Conservation (phyloP, 768 basidiomycete species). For the Clavulina sp. region DNA sequence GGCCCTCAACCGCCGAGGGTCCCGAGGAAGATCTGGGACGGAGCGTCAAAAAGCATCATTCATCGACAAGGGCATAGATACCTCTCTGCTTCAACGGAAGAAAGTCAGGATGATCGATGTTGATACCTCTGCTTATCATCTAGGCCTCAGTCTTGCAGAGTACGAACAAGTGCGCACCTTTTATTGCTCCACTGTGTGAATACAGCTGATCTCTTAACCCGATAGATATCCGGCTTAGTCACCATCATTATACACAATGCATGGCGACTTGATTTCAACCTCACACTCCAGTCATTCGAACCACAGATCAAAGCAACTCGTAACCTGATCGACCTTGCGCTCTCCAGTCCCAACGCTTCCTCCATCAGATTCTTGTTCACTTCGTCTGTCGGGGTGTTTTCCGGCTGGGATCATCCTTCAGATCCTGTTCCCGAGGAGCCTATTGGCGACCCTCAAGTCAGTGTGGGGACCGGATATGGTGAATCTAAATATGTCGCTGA, state of each 20-base stretch:
- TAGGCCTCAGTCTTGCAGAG: neutral
- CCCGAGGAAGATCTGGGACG: neutral
- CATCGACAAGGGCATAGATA: neutral
- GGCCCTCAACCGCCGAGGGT: conserved; percentile 1
- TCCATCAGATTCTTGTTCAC: conserved; percentile 9
- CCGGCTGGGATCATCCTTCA: neutral
- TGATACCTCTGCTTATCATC: neutral
- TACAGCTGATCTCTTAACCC: neutral
- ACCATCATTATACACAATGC: conserved; percentile 7
- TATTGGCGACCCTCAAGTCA: neutral
- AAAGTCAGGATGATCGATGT: conserved; percentile 8
- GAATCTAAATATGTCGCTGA: conserved; percentile 22
- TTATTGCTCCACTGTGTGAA: neutral
- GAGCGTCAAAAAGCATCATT: conserved; percentile 1
- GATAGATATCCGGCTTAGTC: neutral
- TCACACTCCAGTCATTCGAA: conserved; percentile 2
- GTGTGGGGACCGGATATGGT: conserved; percentile 3
- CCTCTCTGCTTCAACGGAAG: neutral
- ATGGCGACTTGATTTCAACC: conserved; percentile 10
- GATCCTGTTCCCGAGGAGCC: conserved; percentile 7
- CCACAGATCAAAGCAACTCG: conserved; percentile 4
- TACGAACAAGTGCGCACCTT: neutral
- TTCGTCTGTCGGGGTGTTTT: conserved; percentile 6
- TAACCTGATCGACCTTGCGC: conserved; percentile 8
- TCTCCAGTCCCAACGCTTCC: conserved; percentile 1